Evolutionary conservation across 371 early-diverging fungal genomes (phyloP).

Genomic region (Mortierella sp.): DNA sequence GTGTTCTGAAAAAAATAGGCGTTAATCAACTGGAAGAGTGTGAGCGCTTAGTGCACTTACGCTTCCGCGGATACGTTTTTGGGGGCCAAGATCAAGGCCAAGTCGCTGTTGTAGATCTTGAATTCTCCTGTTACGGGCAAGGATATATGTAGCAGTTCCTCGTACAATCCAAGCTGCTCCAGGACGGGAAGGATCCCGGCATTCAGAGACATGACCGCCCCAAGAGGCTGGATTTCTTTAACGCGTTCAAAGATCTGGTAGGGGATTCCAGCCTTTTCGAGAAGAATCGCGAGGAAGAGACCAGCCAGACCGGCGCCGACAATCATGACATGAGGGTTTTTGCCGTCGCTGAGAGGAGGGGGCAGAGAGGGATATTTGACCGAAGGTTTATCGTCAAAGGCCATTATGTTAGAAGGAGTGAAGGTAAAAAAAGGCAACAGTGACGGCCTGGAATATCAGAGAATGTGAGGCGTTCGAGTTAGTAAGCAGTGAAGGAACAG

Average conservation of each 20-base stretch:
- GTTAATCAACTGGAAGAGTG: background rate
- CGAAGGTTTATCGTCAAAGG: background rate
- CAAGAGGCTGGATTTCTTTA: background rate
- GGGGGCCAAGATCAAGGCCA: background rate
- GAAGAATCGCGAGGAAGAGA: constrained; percentile 1
- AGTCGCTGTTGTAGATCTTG: background rate
- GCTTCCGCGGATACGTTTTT: background rate
- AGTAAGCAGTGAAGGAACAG: background rate
- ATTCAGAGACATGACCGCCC: constrained; percentile 1
- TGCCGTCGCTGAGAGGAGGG: background rate
- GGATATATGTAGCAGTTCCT: background rate
- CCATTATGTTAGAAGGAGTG: background rate
- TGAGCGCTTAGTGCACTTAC: background rate
- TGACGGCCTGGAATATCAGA: too few relatives aligned
- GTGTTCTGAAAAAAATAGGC: background rate
- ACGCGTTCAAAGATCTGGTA: constrained; percentile 8
- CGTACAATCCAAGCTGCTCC: constrained; percentile 13
- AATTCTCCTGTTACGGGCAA: background rate
- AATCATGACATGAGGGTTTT: constrained; percentile 2
- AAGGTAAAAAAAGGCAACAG: background rate
- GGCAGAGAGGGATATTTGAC: background rate
- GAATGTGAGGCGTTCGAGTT: too few relatives aligned
- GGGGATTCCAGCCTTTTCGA: background rate
- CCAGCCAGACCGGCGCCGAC: background rate
- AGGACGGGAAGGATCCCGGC: background rate